Evolutionary conservation across 1,284 basidiomycete species (phyloP).

Genomic region (Trichosporon asahii): DNA sequence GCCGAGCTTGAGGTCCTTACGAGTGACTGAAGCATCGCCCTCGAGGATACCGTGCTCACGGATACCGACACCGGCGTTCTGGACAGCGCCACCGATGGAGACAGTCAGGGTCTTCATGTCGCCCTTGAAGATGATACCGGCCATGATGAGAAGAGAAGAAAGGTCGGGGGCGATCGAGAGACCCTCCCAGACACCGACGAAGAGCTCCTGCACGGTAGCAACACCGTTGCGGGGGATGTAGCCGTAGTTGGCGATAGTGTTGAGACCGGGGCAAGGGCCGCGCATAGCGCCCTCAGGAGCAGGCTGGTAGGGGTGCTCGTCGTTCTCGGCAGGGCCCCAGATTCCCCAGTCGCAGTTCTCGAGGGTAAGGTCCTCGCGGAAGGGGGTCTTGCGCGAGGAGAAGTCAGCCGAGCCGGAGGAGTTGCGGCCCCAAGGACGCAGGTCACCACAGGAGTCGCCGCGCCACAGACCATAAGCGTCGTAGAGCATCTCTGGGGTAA

Average conservation of each 20-base stretch:
- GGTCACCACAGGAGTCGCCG: neutral
- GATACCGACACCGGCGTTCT: constrained; percentile 9
- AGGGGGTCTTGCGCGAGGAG: constrained; percentile 5
- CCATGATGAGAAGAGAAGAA: constrained; percentile 6
- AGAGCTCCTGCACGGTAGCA: constrained; percentile 30
- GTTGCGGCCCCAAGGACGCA: constrained; percentile 5
- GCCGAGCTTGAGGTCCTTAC: constrained; percentile 13
- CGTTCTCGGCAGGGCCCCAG: constrained; percentile 19
- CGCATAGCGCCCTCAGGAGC: constrained; percentile 29
- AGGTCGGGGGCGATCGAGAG: constrained; percentile 18
- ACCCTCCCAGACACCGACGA: constrained; percentile 13
- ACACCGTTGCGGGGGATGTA: constrained; percentile 36
- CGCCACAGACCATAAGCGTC: neutral
- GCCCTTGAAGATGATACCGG: constrained; percentile 14
- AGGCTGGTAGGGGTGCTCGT: constrained; percentile 28
- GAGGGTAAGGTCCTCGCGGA: constrained; percentile 5
- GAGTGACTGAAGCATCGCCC: constrained; percentile 19
- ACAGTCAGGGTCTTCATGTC: constrained; percentile 11
- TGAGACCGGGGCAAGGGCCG: constrained; percentile 46
- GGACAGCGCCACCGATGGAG: constrained; percentile 12
- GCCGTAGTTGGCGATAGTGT: constrained; percentile 43
- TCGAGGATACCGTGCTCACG: constrained; percentile 16
- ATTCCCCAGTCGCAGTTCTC: constrained; percentile 12
- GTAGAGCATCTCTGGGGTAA: neutral
- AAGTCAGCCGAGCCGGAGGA: neutral